phyloP scores from a whole-genome alignment of 228 moss, liverwort and hornwort species.

The Sphagnum magellanicum region DNA sequence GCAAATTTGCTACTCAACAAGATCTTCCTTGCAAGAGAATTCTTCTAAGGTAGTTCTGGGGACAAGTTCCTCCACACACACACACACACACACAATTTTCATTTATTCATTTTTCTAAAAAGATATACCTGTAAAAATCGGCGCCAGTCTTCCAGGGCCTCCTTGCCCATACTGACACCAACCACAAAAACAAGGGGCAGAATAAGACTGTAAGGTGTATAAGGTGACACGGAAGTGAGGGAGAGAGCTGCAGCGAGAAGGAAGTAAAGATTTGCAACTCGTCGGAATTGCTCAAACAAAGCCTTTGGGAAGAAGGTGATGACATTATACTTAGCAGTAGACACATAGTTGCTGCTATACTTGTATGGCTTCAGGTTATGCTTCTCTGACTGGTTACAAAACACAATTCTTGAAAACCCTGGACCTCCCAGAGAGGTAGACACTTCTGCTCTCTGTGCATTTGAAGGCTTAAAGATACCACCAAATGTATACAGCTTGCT shows the following conservation, averaged over 20 bases:
- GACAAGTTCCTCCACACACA: too few species aligned
- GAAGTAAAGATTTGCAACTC: slow-evolving; percentile 68
- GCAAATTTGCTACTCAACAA: too few species aligned
- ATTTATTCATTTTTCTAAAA: neutral
- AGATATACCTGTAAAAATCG: slow-evolving; percentile 41
- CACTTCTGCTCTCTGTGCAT: slow-evolving; percentile 47
- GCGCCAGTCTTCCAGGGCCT: slow-evolving; percentile 57
- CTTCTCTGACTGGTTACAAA: slow-evolving; percentile 57
- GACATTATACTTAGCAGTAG: slow-evolving; percentile 16
- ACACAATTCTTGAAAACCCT: slow-evolving; percentile 88
- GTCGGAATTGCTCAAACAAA: slow-evolving; percentile 26
- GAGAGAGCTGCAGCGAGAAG: slow-evolving; percentile 52
- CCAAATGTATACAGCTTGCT: slow-evolving; percentile 96
- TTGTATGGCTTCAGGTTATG: slow-evolving; percentile 46
- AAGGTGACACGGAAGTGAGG: slow-evolving; percentile 51
- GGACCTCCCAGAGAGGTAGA: slow-evolving; percentile 71
- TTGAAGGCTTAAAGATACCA: slow-evolving; percentile 45
- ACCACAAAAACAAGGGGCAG: slow-evolving; percentile 50
- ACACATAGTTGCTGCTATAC: slow-evolving; percentile 29
- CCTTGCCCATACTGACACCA: slow-evolving; percentile 55
- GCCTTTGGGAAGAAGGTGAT: slow-evolving; percentile 20
- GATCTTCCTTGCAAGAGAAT: too few species aligned
- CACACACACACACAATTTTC: too few species aligned
- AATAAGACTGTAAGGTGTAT: slow-evolving; percentile 30
- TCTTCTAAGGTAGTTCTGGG: too few species aligned